Base-by-base conservation (phyloP, 2,329 filamentous ascomycete species). In the Ophiostoma perfectum region DNA sequence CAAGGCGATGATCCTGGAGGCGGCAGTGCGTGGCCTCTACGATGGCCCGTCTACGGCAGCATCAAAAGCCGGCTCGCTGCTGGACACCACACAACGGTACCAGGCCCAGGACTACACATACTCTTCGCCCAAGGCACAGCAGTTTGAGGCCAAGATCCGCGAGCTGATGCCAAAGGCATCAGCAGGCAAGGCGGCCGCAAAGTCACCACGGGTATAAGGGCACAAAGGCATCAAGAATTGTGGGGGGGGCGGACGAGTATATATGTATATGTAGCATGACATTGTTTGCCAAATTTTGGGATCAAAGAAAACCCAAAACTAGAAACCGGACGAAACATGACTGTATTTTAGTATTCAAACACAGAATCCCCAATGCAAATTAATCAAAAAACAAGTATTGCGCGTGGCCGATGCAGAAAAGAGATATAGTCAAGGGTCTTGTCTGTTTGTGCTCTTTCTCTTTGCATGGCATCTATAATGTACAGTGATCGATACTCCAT, bases 11-110 rank as follows among this genome's bases (percentile, higher is more conserved):
- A 76, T 81, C 12, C 66, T 81, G 7, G 75, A 79, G 70, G 70
- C 75, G 47, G 74, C 76, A 3, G 71, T 82, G 60, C 75, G 76
- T 66, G 80, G 80, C 64, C 74, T 75, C 66, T 79, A 81, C 71
- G 72, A 36, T 0, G 60, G n/a, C 16, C 18, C 41, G n/a, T 16
- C 44, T 16, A 12, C 38, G 16, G 44, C 49, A 2, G 52, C n/a
- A 38, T 42, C 75, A 1, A 64, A 3, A 12, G 18, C 8, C 14
- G 27, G 27, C 27, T 27, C 49, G 45, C 72, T 77, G 16, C 45
- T 75, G 18, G 75, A 69, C 6, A 72, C 72, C 38, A 70, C 80
- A 69, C 73, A 72, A 64, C 80, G 74, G 70, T 81, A 81, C 70
- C 76, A 78, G 66, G 72, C 68, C 60, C 74, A 76, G 52, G 76